Evolutionary conservation across 805 yeast genomes (phyloP).

Genomic region (Barnettozyma vustinii): DNA sequence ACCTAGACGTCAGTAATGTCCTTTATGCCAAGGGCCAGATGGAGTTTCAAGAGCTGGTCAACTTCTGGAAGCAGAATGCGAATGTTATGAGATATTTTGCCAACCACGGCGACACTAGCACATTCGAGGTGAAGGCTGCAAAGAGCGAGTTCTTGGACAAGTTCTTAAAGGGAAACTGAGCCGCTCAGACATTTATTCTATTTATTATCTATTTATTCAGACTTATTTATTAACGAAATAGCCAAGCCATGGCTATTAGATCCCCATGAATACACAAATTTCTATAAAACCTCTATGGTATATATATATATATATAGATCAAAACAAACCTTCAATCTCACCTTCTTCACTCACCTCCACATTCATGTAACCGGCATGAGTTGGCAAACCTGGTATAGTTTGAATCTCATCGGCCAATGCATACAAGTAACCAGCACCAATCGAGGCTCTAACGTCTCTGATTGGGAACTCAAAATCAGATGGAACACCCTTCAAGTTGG

Average conservation of each 20-base stretch:
- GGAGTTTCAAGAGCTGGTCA: conserved; percentile 85
- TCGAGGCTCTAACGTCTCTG: conserved; percentile 70
- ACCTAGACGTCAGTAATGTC: conserved; percentile 59
- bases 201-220: conserved; percentile 9
- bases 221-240: neutral
- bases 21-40: conserved; percentile 78
- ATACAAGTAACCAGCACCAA: conserved; percentile 82
- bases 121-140: conserved; percentile 31
- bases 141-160: conserved; percentile 59
- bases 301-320: conserved; percentile 6
- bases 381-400: conserved; percentile 83
- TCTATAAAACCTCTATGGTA: neutral
- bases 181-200: conserved; percentile 1
- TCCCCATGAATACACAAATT: neutral
- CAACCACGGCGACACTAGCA: conserved; percentile 52
- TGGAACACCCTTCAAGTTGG: conserved; percentile 79
- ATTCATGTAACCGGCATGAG: conserved; percentile 83
- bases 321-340: conserved; percentile 80
- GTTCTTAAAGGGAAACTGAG: conserved; percentile 54
- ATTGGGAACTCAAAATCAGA: conserved; percentile 75
- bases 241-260: neutral
- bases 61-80: conserved; percentile 87
- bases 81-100: conserved; percentile 81
- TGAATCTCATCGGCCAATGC: conserved; percentile 84
- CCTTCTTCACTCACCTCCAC: conserved; percentile 78